phyloP scores from a whole-genome alignment of 176 grass and related monocot genomes.

The Aegilops sharonensis region DNA sequence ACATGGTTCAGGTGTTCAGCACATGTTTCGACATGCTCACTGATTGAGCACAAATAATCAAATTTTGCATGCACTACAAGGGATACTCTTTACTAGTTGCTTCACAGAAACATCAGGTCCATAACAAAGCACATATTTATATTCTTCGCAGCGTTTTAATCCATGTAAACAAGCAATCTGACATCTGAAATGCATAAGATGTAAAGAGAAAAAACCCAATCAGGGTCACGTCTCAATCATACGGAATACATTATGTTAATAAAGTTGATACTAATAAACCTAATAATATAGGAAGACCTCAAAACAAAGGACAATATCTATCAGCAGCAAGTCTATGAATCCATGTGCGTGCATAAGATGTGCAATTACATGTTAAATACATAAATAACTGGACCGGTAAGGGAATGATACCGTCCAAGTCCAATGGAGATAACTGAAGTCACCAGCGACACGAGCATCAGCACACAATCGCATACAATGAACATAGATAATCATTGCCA shows the following conservation, averaged over 20 bases:
- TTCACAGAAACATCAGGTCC: neutral
- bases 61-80: neutral
- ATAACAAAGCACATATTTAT: slow-evolving; percentile 1
- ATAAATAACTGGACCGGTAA: neutral
- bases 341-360: neutral
- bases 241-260: neutral
- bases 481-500: neutral
- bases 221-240: neutral
- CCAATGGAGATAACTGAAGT: neutral
- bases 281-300: neutral
- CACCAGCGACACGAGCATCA: neutral
- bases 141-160: neutral
- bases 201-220: neutral
- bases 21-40: neutral
- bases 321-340: neutral
- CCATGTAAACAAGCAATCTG: neutral
- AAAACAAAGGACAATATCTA: neutral
- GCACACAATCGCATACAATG: neutral
- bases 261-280: slow-evolving; percentile 1
- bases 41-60: neutral
- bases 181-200: neutral
- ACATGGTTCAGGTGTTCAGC: neutral
- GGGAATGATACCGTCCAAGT: neutral
- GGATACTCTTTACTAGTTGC: neutral
- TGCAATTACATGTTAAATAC: neutral